Percentiles rank a stretch among this genome's conserved stretches.
Evolutionary conservation across 2,329 filamentous ascomycete genomes (phyloP).

Genomic region (Phaeosphaeriaceae sp.): DNA sequence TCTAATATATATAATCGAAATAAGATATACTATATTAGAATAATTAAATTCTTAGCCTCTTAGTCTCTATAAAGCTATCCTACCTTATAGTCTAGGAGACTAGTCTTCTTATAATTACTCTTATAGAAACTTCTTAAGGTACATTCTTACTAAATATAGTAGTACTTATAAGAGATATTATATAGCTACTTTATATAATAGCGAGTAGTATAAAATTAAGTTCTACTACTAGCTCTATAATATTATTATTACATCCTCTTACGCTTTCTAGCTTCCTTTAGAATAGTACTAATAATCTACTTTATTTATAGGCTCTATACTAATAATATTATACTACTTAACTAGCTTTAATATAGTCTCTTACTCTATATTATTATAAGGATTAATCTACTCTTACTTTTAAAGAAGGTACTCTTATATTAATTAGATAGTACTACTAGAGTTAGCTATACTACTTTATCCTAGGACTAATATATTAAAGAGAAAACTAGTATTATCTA

Average conservation of each 20-base stretch:
- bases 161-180: slow-evolving; percentile 22
- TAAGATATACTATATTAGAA: slow-evolving; percentile 46
- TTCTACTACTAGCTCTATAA: neutral
- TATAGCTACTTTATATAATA: no score
- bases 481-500: slow-evolving; percentile 18
- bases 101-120: slow-evolving; percentile 38
- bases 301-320: slow-evolving; percentile 17
- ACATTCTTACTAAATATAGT: slow-evolving; percentile 32
- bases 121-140: slow-evolving; percentile 49
- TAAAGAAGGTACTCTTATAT: slow-evolving; percentile 16
- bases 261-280: slow-evolving; percentile 17
- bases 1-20: slow-evolving; percentile 42
- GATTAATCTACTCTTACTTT: slow-evolving; percentile 12
- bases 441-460: neutral
- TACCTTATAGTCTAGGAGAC: slow-evolving; percentile 24
- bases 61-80: slow-evolving; percentile 42
- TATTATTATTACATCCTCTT: neutral
- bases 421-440: no score
- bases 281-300: slow-evolving; percentile 7
- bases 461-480: neutral
- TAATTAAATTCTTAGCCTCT: slow-evolving; percentile 43
- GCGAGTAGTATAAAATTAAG: slow-evolving; percentile 1
- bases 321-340: slow-evolving; percentile 12
- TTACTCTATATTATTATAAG: slow-evolving; percentile 18
- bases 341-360: slow-evolving; percentile 12